These are phyloP conservation scores for Phytophthora melonis DNA, from an alignment of 352 stramenopile genomes.

Conservation along the genomic window DNA sequence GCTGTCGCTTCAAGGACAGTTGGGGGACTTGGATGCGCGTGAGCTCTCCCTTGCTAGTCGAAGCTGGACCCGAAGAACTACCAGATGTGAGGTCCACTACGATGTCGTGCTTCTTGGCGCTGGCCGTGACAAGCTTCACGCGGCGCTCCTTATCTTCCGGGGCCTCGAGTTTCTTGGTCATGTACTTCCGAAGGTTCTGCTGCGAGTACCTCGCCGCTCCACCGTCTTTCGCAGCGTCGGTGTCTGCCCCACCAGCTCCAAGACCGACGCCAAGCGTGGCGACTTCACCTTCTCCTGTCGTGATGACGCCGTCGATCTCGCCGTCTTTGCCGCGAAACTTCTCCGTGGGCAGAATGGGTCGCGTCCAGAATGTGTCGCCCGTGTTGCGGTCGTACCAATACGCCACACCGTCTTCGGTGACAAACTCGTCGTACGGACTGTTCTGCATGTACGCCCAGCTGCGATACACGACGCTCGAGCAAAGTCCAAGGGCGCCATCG, in stretches of 20 bases:
- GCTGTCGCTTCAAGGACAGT: slow-evolving; percentile 48
- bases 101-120: slow-evolving; percentile 75
- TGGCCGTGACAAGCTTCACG: slow-evolving; percentile 60
- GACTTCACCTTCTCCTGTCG: slow-evolving; percentile 74
- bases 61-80: background rate
- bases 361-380: slow-evolving; percentile 93
- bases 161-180: slow-evolving; percentile 86
- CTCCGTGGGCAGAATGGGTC: slow-evolving; percentile 85
- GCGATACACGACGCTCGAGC: slow-evolving; percentile 90
- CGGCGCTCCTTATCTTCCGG: slow-evolving; percentile 68
- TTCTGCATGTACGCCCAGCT: slow-evolving; percentile 94
- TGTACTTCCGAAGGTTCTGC: slow-evolving; percentile 85
- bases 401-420: slow-evolving; percentile 90
- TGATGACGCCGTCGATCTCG: slow-evolving; percentile 84
- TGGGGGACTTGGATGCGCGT: slow-evolving; percentile 64
- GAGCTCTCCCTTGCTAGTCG: slow-evolving; percentile 42
- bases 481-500: slow-evolving; percentile 77
- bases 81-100: slow-evolving; percentile 42
- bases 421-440: slow-evolving; percentile 89
- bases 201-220: slow-evolving; percentile 56
- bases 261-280: slow-evolving; percentile 78
- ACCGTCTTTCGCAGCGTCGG: slow-evolving; percentile 45
- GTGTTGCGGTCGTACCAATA: slow-evolving; percentile 91
- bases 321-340: slow-evolving; percentile 76
- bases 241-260: slow-evolving; percentile 1